Conservation (phyloP, 352 stramenopile species). For the Phytopythium kandeliae region DNA sequence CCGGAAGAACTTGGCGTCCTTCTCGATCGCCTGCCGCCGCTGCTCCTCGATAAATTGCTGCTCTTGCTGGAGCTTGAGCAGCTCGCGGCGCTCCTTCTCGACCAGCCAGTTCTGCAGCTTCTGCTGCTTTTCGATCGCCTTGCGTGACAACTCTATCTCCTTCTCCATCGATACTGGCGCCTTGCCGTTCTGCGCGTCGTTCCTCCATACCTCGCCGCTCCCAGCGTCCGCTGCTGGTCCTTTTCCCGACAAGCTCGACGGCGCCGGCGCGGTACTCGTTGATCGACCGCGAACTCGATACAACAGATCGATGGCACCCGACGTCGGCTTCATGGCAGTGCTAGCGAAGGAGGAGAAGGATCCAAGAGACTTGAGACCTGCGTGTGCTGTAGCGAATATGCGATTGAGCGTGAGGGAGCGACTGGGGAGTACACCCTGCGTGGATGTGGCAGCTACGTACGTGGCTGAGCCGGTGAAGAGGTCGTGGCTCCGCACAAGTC, state of each 20-base stretch:
- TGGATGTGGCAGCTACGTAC: conserved; percentile 13
- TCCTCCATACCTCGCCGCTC: conserved; percentile 38
- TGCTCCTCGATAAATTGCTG: conserved; percentile 78
- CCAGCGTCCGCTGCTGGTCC: background rate
- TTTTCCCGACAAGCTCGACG: background rate
- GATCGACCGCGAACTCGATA: conserved; percentile 63
- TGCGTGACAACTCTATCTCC: conserved; percentile 58
- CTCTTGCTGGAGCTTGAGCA: conserved; percentile 77
- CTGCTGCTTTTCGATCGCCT: conserved; percentile 87
- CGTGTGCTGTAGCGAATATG: background rate
- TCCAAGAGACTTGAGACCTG: conserved; percentile 13
- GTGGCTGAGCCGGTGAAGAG: conserved; percentile 18
- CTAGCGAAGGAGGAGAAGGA: conserved; percentile 17
- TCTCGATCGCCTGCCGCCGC: conserved; percentile 39
- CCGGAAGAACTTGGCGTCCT: conserved; percentile 78
- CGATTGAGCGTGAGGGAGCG: background rate
- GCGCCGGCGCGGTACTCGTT: conserved; percentile 16
- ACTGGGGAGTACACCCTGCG: too few relatives aligned
- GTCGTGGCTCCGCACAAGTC: background rate
- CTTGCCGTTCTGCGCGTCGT: conserved; percentile 22
- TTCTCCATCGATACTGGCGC: conserved; percentile 41
- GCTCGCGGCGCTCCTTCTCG: conserved; percentile 83
- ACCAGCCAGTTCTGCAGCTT: conserved; percentile 88
- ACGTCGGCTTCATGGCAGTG: conserved; percentile 8
- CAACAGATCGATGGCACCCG: conserved; percentile 31